Percentiles rank a stretch among this genome's conserved stretches.
Evolutionary conservation across 1,284 basidiomycete genomes (phyloP).

Genomic region (Ceratobasidium sp.): DNA sequence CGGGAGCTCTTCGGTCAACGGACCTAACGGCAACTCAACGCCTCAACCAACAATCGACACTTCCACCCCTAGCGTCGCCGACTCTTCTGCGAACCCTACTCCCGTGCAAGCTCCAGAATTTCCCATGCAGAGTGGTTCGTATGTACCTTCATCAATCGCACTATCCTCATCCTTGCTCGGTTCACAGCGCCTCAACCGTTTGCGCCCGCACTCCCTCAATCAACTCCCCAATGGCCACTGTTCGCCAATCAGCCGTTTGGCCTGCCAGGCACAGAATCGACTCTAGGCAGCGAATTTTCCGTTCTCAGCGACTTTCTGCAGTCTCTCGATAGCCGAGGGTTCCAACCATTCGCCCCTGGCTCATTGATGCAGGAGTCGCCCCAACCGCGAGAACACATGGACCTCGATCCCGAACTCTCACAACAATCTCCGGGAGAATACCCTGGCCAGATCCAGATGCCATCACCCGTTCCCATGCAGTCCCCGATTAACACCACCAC

Average conservation of each 20-base stretch:
- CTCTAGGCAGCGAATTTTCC: conserved; percentile 81
- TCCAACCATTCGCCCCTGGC: conserved; percentile 64
- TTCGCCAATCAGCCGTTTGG: conserved; percentile 48
- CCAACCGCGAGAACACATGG: conserved; percentile 31
- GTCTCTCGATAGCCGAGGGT: conserved; percentile 69
- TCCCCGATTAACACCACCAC: conserved; percentile 42
- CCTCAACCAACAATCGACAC: conserved; percentile 37
- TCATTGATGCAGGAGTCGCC: conserved; percentile 33
- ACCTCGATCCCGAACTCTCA: conserved; percentile 54
- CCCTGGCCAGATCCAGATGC: conserved; percentile 38
- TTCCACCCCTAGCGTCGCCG: conserved; percentile 28
- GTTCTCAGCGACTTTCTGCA: conserved; percentile 86
- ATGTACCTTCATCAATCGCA: conserved; percentile 36
- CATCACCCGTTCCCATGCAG: conserved; percentile 38
- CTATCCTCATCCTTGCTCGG: conserved; percentile 47
- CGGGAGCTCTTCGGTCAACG: conserved; percentile 34
- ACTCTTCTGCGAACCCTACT: conserved; percentile 38
- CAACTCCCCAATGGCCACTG: conserved; percentile 66
- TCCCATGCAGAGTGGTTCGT: conserved; percentile 16
- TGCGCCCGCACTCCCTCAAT: conserved; percentile 53
- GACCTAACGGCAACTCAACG: conserved; percentile 45
- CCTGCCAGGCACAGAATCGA: conserved; percentile 57
- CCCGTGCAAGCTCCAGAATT: conserved; percentile 35
- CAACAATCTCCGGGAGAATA: conserved; percentile 45
- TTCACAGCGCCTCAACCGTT: conserved; percentile 54